A percentile compares a stretch with the other conserved stretches of the same genome.
Conservation (phyloP, 352 stramenopile species). For the Phytophthora melonis region DNA sequence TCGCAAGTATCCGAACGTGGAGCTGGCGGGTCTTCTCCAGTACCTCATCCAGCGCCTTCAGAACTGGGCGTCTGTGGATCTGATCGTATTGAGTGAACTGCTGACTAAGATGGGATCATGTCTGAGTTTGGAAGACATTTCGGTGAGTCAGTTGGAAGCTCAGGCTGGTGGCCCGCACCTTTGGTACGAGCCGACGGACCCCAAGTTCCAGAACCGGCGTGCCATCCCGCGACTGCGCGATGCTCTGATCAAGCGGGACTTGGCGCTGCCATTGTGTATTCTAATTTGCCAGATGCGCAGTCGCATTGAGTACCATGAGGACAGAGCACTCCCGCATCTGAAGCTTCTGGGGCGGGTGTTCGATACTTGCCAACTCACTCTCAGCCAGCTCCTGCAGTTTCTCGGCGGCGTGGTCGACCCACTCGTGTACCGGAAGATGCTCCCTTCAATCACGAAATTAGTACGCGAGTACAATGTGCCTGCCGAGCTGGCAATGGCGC, state of each 20-base stretch:
- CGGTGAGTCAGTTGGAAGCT: slow-evolving; percentile 81
- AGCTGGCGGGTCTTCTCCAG: slow-evolving; percentile 91
- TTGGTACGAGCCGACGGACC: slow-evolving; percentile 81
- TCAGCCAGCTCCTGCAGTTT: slow-evolving; percentile 90
- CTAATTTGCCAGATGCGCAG: slow-evolving; percentile 89
- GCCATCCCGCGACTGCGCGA: slow-evolving; percentile 85
- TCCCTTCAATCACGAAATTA: slow-evolving; percentile 69
- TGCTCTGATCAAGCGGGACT: slow-evolving; percentile 81
- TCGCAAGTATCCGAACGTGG: slow-evolving; percentile 93
- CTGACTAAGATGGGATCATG: slow-evolving; percentile 91
- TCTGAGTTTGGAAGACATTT: slow-evolving; percentile 90
- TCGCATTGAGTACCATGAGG: slow-evolving; percentile 85
- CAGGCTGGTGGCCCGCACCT: slow-evolving; percentile 81
- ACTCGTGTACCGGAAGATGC: slow-evolving; percentile 73
- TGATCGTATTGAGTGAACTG: slow-evolving; percentile 90
- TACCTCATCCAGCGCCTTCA: slow-evolving; percentile 92
- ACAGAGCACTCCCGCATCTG: slow-evolving; percentile 60
- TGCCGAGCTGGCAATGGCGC: slow-evolving; percentile 79
- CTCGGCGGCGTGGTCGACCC: slow-evolving; percentile 79
- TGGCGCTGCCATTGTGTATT: slow-evolving; percentile 80
- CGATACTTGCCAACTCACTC: slow-evolving; percentile 87
- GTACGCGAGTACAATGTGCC: slow-evolving; percentile 81
- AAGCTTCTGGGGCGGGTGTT: slow-evolving; percentile 86
- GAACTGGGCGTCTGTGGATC: slow-evolving; percentile 85
- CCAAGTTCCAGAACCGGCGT: slow-evolving; percentile 86